Base-by-base conservation (phyloP, 352 stramenopile species). In the Phytophthora pini region DNA sequence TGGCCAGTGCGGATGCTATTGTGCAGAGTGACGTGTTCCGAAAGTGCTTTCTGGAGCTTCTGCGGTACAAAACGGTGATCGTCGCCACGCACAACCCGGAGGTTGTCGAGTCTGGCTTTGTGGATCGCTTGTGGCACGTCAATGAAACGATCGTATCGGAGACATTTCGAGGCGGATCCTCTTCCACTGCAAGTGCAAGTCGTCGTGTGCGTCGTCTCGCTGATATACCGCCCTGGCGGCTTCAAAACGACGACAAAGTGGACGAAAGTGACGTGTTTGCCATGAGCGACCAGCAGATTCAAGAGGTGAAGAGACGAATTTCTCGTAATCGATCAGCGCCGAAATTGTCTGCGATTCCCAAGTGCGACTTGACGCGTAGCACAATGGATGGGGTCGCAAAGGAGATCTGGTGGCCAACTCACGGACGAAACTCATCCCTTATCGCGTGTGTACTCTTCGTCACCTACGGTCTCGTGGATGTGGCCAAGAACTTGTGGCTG, bases 71-170 rank as follows among this genome's bases (percentile, higher is more conserved):
- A 49, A 81, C 70, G 13, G 46, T 98, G 15, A 73, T 98, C 41
- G 67, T 98, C 34, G 93, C 95, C 7, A 98, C 94, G 0, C 97
- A 98, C 75, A 90, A 91, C 41, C 63, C 97, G 3, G 87, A 98
- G 61, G 66, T 82, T 26, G 63, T 80, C 5, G 69, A 69, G 24
- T 81, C 73, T 13, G 65, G 66, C 11, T 77, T 81, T 59, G 69
- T 81, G 12, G 70, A 81, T 40, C 61, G 70, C 2, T 20, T 81
- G 12, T 76, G 66, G 65, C 20, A 74, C 15, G 55, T 79, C 2
- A 72, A 58, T 15, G 58, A 65, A 22, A 66, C 36, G 8, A 48
- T 24, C 20, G 72, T 77, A 20, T 64, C 34, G 31, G 72, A 75
- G 51, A 70, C 44, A 7, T 56, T 52, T 52, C 57, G 55, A 50